Base-by-base conservation (phyloP, 164 flowering plant species). In the Berberis thunbergii region DNA sequence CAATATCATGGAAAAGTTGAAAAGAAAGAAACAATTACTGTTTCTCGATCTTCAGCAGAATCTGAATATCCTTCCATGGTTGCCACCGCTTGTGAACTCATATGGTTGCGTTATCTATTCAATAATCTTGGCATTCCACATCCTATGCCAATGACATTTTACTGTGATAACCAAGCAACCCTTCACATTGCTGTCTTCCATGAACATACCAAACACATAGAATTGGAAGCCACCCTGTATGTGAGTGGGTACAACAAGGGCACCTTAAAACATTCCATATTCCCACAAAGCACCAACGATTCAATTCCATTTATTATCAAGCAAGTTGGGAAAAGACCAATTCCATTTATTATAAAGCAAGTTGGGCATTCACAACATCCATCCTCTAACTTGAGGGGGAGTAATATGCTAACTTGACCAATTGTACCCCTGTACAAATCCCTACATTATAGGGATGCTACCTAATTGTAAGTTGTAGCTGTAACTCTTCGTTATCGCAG, bases 391-490 rank as follows among this genome's bases (percentile, higher is more conserved):
- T 57, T 57, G 60, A 57, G 43, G 60, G 59, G 60, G 43, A 57
- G 44, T 57, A 7, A 46, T 46, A 59, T 59, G 43, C 61, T 46
- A 26, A 59, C 61, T 59, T 41, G 61, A 59, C 61, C 61, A 59
- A 59, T 41, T 43, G 61, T 46, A 49, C 52, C 26, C 26, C 26
- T 26, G 26, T 26, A 26, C 26, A 49, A 6, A 49, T 26, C 26
- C 26, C 26, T 26, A 26, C 26, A 26, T 26, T 26, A 26, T 26
- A 26, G 26, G 26, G 26, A 26, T 26, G 26, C 26, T 26, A 26
- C 26, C 26, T 26, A 26, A 26, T 26, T 26, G 26, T 26, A 26
- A 26, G 26, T 26, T 26, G 26, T 26, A 26, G 26, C 26, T 26
- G 26, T 26, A 26, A 26, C 26, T 26, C 26, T 26, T 26, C 26